Evolutionary conservation across 371 early-diverging fungal genomes (phyloP), one percentile per base, ranked within the genome.

Genomic region (Mortierella sp.): DNA sequence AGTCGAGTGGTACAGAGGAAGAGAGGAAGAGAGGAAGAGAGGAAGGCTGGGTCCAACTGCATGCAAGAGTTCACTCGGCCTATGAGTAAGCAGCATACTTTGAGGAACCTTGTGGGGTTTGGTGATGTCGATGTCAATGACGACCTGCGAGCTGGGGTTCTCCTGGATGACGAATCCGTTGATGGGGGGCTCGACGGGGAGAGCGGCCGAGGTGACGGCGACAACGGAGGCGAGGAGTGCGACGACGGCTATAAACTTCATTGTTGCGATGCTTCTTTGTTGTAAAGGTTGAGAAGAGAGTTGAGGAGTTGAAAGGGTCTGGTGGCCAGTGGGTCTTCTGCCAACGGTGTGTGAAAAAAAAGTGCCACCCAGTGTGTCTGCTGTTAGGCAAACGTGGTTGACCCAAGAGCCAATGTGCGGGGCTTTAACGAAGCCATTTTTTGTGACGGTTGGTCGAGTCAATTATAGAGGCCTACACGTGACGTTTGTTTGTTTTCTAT

Each of bases 241-340:
- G 72, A n/a, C 75, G 60, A 85, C 1, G 70, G 75, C 42, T 48
- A 70, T 31, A 76, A 82, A 77, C 72, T 81, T 85, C 86, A 85
- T 85, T 26, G 24, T 50, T 4, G 60, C 31, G 6, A 8, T 55
- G n/a, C 26, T n/a, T 5, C 5, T 14, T 63, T 19, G 63, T 34
- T 34, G 34, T 34, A 63, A 63, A 34, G 42, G 42, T 1, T 38
- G 42, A 38, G 42, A 38, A 38, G 42, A 38, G 42, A 38, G 60
- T n/a, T 76, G 28, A 47, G n/a, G 71, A 71, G 42, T 60, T 44
- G 47, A 19, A 42, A 11, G 31, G 48, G 74, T 48, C 58, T 24
- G 16, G 58, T 74, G 74, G 74, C 28, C 42, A 42, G 68, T 42
- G 68, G 42, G 68, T 68, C 21, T 1, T 28, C 14, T 16, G 50